Conservation (phyloP, 2,329 filamentous ascomycete genomes). For the Ceratocystis eucalypticola region DNA sequence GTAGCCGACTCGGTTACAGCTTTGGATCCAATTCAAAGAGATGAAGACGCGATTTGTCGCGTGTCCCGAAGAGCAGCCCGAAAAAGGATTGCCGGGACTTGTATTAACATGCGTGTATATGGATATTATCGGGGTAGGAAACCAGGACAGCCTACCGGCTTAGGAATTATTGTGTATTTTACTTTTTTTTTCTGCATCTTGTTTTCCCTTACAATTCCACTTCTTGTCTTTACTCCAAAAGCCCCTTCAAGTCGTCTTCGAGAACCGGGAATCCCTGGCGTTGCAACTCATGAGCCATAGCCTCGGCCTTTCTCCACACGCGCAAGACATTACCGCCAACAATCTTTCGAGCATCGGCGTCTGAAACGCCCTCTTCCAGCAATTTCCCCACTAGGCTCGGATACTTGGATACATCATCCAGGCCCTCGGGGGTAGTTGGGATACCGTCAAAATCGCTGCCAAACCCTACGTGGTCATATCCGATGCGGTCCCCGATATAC, state of each 20-base stretch:
- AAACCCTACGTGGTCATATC: conserved; percentile 75
- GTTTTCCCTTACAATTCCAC: not conserved
- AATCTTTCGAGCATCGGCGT: conserved; percentile 59
- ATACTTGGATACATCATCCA: conserved; percentile 77
- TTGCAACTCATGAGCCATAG: conserved; percentile 54
- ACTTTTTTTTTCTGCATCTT: conserved; percentile 3
- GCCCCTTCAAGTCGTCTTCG: conserved; percentile 34
- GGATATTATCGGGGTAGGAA: conserved; percentile 3
- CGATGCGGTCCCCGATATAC: conserved; percentile 70
- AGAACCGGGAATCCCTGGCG: conserved; percentile 37
- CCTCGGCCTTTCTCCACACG: conserved; percentile 71
- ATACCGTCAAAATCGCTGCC: conserved; percentile 88
- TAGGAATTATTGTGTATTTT: not conserved
- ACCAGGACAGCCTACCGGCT: not conserved
- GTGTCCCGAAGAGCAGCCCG: not conserved
- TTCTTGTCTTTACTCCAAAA: not conserved
- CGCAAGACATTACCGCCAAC: conserved; percentile 69
- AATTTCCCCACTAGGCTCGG: conserved; percentile 66
- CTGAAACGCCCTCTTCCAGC: conserved; percentile 57
- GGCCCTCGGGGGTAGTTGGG: conserved; percentile 47
- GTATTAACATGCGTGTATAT: conserved; percentile 9
- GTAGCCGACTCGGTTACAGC: not conserved
- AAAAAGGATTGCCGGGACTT: not conserved
- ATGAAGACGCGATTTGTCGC: not conserved
- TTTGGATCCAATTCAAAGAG: not conserved